Evolutionary conservation across 2,329 filamentous ascomycete genomes (phyloP), one percentile per base, ranked within the genome.

Genomic region (Colletotrichum sp.): DNA sequence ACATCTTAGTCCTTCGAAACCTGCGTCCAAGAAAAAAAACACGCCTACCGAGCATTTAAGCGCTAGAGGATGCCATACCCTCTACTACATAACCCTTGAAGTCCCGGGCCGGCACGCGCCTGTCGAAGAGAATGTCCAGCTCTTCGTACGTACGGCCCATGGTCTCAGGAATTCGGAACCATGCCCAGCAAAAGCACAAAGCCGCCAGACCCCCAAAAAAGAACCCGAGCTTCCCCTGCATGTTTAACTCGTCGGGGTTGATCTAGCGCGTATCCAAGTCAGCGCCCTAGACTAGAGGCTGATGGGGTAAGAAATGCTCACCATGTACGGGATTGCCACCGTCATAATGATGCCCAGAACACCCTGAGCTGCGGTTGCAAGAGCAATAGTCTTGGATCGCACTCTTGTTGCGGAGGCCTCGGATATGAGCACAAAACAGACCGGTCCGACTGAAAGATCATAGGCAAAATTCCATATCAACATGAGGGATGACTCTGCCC

Each of bases 341-440:
- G 79, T 79, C 71, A 82, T 83, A 44, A 82, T 49, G 3, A 85
- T 83, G 6, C 86, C 86, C 1, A 87, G 72, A 0, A 86, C 79
- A 1, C 83, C 86, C 74, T 88, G 86, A 1, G 84, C 80, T 4
- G 86, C 86, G 8, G 86, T 88, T 13, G 86, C 86, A 16, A 88
- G 82, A 44, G 86, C 86, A 30, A 88, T 88, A 3, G 84, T 87
- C 82, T 87, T 87, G 22, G 85, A 87, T 9, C 86, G 82, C 9
- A 88, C 85, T 19, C 86, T 83, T 3, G 86, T 88, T 19, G 86
- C 86, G 1, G 86, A 87, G 34, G 85, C 80, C 84, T 92, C 83
- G 78, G 90, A 91, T 77, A 92, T 89, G 78, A 91, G 89, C 36
- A 90, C 79, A 87, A 90, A 52, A 73, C 71, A 77, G 19, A 79